These are phyloP conservation scores for Corchorus olitorius DNA, from an alignment of 345 rosid species.

Conservation along the genomic window DNA sequence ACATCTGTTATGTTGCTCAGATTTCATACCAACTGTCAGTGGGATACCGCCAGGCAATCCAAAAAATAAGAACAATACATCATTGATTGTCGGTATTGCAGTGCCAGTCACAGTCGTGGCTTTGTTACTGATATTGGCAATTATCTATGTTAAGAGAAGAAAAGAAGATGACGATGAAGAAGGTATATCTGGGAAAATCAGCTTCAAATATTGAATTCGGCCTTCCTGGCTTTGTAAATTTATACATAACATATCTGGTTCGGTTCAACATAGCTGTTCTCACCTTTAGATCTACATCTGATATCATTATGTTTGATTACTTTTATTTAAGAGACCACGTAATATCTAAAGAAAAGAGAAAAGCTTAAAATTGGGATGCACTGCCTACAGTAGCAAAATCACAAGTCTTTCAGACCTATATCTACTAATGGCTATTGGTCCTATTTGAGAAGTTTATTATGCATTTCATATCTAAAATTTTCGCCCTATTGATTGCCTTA, in stretches of 20 bases:
- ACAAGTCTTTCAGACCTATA: not conserved
- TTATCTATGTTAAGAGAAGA: slow-evolving; percentile 10
- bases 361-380: not conserved
- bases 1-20: slow-evolving; percentile 9
- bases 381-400: not conserved
- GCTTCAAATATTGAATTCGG: not conserved
- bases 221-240: not conserved
- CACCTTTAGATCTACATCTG: not conserved
- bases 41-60: not conserved
- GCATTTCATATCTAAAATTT: not conserved
- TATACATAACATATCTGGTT: not conserved
- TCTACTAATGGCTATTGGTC: not conserved
- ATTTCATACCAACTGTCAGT: slow-evolving; percentile 24
- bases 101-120: slow-evolving; percentile 20
- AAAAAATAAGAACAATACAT: slow-evolving; percentile 22
- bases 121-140: slow-evolving; percentile 21
- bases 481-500: not conserved
- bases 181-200: slow-evolving; percentile 17
- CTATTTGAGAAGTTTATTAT: not conserved
- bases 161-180: slow-evolving; percentile 22
- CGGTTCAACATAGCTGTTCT: not conserved
- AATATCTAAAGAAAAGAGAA: not conserved
- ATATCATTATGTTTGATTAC: not conserved
- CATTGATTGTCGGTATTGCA: slow-evolving; percentile 31
- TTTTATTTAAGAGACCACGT: not conserved